Conservation (phyloP, 306 rosid genomes). For the Cercis canadensis region DNA sequence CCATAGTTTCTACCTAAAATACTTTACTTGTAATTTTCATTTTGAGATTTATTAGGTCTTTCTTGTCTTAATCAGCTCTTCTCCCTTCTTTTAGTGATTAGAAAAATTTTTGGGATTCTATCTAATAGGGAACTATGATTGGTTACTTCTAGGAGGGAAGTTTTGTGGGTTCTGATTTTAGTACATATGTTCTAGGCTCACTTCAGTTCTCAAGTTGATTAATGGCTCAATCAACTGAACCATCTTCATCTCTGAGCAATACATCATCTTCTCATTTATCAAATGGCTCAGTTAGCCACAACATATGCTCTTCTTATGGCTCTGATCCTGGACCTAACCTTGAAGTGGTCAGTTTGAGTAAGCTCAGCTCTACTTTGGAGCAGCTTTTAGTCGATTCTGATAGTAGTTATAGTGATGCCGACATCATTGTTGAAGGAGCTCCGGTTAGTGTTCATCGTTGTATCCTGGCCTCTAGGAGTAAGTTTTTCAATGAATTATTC, state of each 20-base stretch:
- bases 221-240: conserved; percentile 81
- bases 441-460: conserved; percentile 77
- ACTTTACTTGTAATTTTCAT: neutral
- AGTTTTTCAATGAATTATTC: conserved; percentile 73
- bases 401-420: conserved; percentile 75
- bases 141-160: conserved; percentile 29
- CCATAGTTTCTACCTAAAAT: neutral
- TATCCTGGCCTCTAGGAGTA: conserved; percentile 80
- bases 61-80: conserved; percentile 9
- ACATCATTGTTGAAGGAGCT: conserved; percentile 65
- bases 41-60: conserved; percentile 29
- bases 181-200: conserved; percentile 13
- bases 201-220: conserved; percentile 17
- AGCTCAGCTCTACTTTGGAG: conserved; percentile 82
- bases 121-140: no score
- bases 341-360: conserved; percentile 73
- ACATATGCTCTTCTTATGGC: conserved; percentile 47
- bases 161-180: conserved; percentile 14
- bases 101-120: conserved; percentile 17
- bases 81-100: conserved; percentile 4
- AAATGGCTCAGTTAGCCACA: conserved; percentile 70
- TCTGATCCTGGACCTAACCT: conserved; percentile 63
- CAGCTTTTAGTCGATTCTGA: conserved; percentile 72
- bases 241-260: conserved; percentile 88
- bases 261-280: conserved; percentile 77